Evolutionary conservation across 2,329 filamentous ascomycete species (phyloP), one percentile per base, ranked within the genome.

Genomic region (Gliomastix tumulicola): DNA sequence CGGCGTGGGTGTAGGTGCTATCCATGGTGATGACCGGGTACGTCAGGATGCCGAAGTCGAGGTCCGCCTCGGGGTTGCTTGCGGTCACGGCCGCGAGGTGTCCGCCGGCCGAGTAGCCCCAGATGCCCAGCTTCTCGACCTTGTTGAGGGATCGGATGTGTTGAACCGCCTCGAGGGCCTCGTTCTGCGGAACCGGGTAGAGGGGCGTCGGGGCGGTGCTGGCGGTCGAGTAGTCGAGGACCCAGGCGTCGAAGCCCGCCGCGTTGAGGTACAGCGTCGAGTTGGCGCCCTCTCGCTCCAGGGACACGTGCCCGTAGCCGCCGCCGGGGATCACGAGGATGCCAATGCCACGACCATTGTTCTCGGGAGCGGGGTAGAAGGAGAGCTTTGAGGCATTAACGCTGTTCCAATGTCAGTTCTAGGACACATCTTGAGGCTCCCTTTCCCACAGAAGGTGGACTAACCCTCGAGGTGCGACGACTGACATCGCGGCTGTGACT

Each of bases 21-120:
- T 49, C 46, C 35, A 48, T 45, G 6, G 44, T 41, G 23, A 48
- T 48, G 27, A 48, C 46, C 1, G 46, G 46, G 30, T 49, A 49
- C 2, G 46, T 33, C 7, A 49, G 46, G 27, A 49, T 42, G 32
- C 37, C 46, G n/a, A 49, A 48, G 35, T 48, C 46, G 20, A 49
- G 39, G 5, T 20, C 21, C 13, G 40, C 38, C n/a, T 27, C 36
- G 7, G 44, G 45, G 33, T 46, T 39, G 17, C 45, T 48, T 10
- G 43, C 33, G 5, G 44, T 49, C 21, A 45, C 35, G n/a, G 46
- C 46, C 3, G 45, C 37, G 11, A 49, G 42, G 34, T 49, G 46
- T n/a, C 44, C 45, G 17, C 46, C 45, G 6, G 46, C 46, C 21
- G 46, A 49, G 38, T 44, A 49, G 12, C 46, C 46, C 46, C 46